These are phyloP conservation scores for Sequoiadendron giganteum DNA, from an alignment of 75 land plant species.

Conservation along the genomic window DNA sequence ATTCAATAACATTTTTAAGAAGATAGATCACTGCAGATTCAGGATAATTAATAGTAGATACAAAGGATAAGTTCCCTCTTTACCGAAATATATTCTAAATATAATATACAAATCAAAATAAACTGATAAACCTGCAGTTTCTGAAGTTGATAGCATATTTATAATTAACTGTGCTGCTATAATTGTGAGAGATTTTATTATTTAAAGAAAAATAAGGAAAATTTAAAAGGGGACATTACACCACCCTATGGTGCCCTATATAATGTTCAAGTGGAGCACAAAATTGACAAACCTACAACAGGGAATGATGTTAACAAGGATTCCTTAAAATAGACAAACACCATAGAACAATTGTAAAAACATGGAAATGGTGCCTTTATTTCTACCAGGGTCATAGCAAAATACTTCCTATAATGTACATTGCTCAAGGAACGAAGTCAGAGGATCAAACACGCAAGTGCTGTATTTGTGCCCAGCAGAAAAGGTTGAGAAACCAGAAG, in stretches of 20 bases:
- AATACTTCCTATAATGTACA: not conserved
- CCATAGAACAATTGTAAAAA: not conserved
- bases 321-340: not conserved
- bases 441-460: not conserved
- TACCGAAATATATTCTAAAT: too few relatives aligned
- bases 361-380: not conserved
- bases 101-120: too few relatives aligned
- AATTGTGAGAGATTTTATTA: too few relatives aligned
- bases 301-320: not conserved
- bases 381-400: not conserved
- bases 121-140: too few relatives aligned
- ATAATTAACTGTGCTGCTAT: too few relatives aligned
- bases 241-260: not conserved
- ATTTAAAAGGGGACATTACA: too few relatives aligned
- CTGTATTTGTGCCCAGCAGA: not conserved
- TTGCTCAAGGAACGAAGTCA: not conserved
- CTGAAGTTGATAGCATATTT: too few relatives aligned
- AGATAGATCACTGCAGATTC: too few relatives aligned
- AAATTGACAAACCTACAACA: slow-evolving; percentile 8
- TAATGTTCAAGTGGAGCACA: not conserved
- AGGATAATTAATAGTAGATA: too few relatives aligned
- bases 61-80: too few relatives aligned
- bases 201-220: too few relatives aligned
- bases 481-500: not conserved
- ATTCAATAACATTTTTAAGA: too few relatives aligned